phyloP scores from a whole-genome alignment of 2,329 filamentous ascomycete species.

The Delphinella strobiligena region DNA sequence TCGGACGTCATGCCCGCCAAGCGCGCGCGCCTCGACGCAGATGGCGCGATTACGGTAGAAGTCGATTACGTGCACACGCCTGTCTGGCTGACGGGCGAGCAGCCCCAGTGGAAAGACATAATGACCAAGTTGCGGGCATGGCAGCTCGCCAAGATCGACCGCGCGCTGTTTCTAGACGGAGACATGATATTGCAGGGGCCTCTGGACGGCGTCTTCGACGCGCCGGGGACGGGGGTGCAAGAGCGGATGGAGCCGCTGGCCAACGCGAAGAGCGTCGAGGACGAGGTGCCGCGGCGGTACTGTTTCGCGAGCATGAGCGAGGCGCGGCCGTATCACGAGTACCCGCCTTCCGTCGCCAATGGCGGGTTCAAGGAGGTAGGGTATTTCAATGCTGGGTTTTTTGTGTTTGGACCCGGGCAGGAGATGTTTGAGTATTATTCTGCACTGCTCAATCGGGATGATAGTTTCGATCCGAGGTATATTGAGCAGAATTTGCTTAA shows the following conservation, averaged over 20 bases:
- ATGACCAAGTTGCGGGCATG: constrained; percentile 27
- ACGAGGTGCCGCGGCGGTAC: constrained; percentile 19
- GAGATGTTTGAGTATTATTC: constrained; percentile 22
- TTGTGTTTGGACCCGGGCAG: constrained; percentile 21
- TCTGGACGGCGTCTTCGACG: constrained; percentile 21
- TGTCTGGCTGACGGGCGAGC: background rate
- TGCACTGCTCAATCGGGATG: constrained; percentile 16
- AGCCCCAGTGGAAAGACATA: constrained; percentile 19
- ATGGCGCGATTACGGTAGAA: constrained; percentile 16
- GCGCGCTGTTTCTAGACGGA: constrained; percentile 22
- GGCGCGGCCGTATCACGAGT: constrained; percentile 20
- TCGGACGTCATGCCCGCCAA: constrained; percentile 13
- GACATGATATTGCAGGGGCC: constrained; percentile 18
- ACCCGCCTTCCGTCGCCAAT: constrained; percentile 20
- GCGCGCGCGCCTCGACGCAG: constrained; percentile 12
- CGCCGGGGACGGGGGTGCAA: constrained; percentile 13
- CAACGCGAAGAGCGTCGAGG: constrained; percentile 12
- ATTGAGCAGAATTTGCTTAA: constrained; percentile 27
- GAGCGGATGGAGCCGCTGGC: too few relatives aligned
- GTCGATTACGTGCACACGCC: constrained; percentile 9
- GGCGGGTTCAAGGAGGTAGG: constrained; percentile 18
- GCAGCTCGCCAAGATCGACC: constrained; percentile 24
- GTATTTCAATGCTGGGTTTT: constrained; percentile 27
- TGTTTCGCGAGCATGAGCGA: constrained; percentile 23
- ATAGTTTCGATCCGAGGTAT: constrained; percentile 21